These are phyloP conservation scores for Syzygium aqueum DNA, from an alignment of 345 rosid genomes.

Conservation along the genomic window DNA sequence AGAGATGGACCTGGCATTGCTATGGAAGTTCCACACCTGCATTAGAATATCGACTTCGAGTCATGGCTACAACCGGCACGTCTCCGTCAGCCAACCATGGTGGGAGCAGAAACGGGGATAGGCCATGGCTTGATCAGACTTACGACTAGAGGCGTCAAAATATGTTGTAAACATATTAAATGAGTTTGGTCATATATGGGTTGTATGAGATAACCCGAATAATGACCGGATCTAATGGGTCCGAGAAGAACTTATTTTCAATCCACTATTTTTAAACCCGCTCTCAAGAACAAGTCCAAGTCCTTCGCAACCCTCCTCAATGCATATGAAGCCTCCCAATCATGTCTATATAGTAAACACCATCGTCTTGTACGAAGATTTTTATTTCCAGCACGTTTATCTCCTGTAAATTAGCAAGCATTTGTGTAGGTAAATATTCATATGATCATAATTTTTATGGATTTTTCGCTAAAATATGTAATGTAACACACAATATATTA, in stretches of 20 bases:
- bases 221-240: background rate
- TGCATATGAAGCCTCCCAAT: background rate
- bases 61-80: background rate
- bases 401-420: background rate
- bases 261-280: background rate
- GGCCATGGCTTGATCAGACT: background rate
- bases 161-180: background rate
- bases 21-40: background rate
- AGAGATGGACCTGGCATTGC: background rate
- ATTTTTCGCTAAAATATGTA: background rate
- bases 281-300: background rate
- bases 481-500: background rate
- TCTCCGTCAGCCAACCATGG: background rate
- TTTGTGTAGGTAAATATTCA: background rate
- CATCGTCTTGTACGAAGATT: no score
- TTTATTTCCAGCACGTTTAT: background rate
- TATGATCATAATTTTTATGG: background rate
- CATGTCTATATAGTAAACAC: background rate
- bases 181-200: background rate
- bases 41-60: background rate
- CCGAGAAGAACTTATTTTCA: background rate
- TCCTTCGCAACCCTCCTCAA: background rate
- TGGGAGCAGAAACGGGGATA: background rate
- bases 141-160: background rate
- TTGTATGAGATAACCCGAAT: background rate